Evolutionary conservation across 805 yeast genomes (phyloP), one percentile per base, ranked within the genome.

Genomic region (Candida sithepensis): DNA sequence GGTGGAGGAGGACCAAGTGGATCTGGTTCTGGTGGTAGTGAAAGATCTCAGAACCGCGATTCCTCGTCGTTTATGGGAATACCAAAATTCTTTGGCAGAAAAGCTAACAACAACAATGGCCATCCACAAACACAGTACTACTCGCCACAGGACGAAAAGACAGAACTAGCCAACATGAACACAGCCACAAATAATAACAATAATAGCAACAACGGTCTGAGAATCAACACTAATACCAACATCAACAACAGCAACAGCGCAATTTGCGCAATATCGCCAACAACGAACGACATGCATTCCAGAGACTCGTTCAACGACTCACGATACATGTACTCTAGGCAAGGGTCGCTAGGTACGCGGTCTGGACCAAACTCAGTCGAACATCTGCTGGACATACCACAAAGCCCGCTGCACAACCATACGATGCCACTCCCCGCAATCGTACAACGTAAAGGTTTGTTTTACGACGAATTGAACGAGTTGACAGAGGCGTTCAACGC

Each of bases 401-500:
- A 42, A 18, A 43, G 46, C 18, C 46, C 46, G 7, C 37, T 38
- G 5, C n/a, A 32, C 8, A 45, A 46, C 32, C 49, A 47, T 26
- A 39, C 49, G 6, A 42, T 46, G 12, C 50, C 55, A 9, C 46
- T 58, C 9, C 61, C 65, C 12, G 55, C 64, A 1, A 45, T 64
- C 7, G 60, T 60, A 19, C 52, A 52, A 18, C 53, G 63, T 2
- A 58, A 50, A 36, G 64, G 82, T 40, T 56, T 84, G 23, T 79
- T 86, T 59, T 73, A 79, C 39, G 97, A 94, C 70, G 99, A 92
- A 66, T 73, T 92, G 40, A 85, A 92, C 0, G 96, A 90, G 57
- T 70, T 92, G 26, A 84, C 96, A 0, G 91, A 84, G 33, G 92
- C 96, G 0, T 92, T 91, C 66, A 90, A 91, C 58, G 83, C 84